phyloP scores from a whole-genome alignment of 768 basidiomycete species.

The Obba rivulosa region DNA sequence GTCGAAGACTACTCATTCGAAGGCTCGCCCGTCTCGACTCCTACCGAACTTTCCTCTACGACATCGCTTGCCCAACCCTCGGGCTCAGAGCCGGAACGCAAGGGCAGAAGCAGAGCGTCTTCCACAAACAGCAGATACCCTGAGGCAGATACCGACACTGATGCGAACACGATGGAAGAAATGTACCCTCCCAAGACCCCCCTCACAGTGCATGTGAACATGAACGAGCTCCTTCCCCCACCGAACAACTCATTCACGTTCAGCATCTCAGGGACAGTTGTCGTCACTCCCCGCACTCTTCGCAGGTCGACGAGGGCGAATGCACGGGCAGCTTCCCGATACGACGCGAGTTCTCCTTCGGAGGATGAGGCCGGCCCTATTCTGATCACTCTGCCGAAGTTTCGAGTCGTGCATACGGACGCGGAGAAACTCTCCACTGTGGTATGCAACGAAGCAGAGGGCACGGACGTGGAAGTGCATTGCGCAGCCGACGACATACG shows the following conservation, averaged over 20 bases:
- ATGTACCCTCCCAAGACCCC: constrained; percentile 48
- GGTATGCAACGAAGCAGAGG: constrained; percentile 56
- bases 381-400: constrained; percentile 59
- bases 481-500: constrained; percentile 50
- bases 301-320: constrained; percentile 7
- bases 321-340: constrained; percentile 12
- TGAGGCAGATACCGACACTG: constrained; percentile 16
- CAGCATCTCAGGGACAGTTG: constrained; percentile 57
- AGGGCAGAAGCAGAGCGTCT: constrained; percentile 33
- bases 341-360: constrained; percentile 8
- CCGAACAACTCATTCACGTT: constrained; percentile 63
- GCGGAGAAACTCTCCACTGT: constrained; percentile 50
- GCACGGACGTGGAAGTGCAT: constrained; percentile 54
- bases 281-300: constrained; percentile 43
- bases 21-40: constrained; percentile 48
- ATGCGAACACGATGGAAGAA: constrained; percentile 14
- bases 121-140: constrained; percentile 24
- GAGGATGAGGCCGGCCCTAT: constrained; percentile 33
- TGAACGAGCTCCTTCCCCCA: constrained; percentile 69
- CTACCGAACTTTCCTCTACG: constrained; percentile 32
- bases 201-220: constrained; percentile 72
- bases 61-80: constrained; percentile 34
- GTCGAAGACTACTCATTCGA: constrained; percentile 77
- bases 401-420: constrained; percentile 66
- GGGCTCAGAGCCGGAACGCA: constrained; percentile 27